Evolutionary conservation across 1,139 yeast genomes (phyloP).

Genomic region (Kodamaea suecica): DNA sequence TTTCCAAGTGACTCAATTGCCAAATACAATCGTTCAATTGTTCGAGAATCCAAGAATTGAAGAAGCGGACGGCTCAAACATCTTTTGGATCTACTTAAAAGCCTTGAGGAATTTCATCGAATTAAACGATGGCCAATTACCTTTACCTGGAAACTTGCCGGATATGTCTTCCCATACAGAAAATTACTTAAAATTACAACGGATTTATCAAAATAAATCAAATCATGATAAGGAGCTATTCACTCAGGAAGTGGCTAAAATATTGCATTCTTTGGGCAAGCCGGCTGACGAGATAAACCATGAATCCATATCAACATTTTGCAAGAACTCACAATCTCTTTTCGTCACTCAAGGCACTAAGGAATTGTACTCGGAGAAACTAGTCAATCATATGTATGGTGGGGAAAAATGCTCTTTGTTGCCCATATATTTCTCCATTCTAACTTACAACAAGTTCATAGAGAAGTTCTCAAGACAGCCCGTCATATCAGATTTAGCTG

Average conservation of each 20-base stretch:
- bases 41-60: slow-evolving; percentile 24
- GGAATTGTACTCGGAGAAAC: slow-evolving; percentile 15
- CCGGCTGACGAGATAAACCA: slow-evolving; percentile 25
- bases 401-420: slow-evolving; percentile 20
- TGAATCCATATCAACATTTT: slow-evolving; percentile 48
- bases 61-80: slow-evolving; percentile 17
- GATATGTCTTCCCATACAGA: slow-evolving; percentile 85
- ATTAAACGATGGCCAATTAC: slow-evolving; percentile 44
- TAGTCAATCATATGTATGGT: slow-evolving; percentile 19
- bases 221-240: slow-evolving; percentile 45
- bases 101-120: slow-evolving; percentile 54
- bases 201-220: slow-evolving; percentile 58
- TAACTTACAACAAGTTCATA: slow-evolving; percentile 27
- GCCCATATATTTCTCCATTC: slow-evolving; percentile 36
- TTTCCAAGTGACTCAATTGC: slow-evolving; percentile 38
- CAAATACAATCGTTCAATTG: slow-evolving; percentile 33
- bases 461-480: slow-evolving; percentile 20
- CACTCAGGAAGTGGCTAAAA: slow-evolving; percentile 26
- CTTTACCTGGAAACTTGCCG: slow-evolving; percentile 74
- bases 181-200: slow-evolving; percentile 57
- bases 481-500: slow-evolving; percentile 18
- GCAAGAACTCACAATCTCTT: slow-evolving; percentile 52
- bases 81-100: slow-evolving; percentile 61
- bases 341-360: slow-evolving; percentile 38
- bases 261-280: slow-evolving; percentile 24